Evolutionary conservation across 345 rosid species (phyloP).

Genomic region (Hibiscus mutabilis): DNA sequence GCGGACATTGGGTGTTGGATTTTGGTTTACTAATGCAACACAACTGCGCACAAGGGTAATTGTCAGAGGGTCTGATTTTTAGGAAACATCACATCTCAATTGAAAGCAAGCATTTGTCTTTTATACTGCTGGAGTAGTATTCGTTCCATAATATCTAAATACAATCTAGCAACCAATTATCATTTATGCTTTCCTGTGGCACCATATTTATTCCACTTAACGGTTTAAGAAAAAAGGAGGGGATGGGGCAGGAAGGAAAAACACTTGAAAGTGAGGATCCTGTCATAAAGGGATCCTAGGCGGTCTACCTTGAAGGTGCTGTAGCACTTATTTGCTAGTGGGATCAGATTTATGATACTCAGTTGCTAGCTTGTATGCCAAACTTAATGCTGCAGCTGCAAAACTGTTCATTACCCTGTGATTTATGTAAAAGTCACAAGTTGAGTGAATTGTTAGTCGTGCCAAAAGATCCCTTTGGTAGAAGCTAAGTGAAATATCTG

Average conservation of each 20-base stretch:
- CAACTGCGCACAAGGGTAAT: constrained; percentile 74
- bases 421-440: not conserved
- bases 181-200: constrained; percentile 2
- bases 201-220: not conserved
- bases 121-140: not conserved
- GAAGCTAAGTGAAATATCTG: not conserved
- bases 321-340: not conserved
- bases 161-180: not conserved
- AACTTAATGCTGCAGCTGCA: not conserved
- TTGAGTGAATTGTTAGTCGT: not conserved
- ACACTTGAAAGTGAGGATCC: not conserved
- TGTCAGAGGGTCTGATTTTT: constrained; percentile 2
- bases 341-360: not conserved
- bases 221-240: not conserved
- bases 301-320: not conserved
- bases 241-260: not conserved
- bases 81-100: not conserved
- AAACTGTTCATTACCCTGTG: not conserved
- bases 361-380: not conserved
- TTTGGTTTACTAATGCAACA: constrained; percentile 64
- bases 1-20: constrained; percentile 78
- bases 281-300: not conserved
- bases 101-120: not conserved
- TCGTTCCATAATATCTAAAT: not conserved
- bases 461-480: not conserved